These are phyloP conservation scores for Fusarium haematococcum DNA, from an alignment of 2,329 filamentous ascomycete species.

Conservation along the genomic window DNA sequence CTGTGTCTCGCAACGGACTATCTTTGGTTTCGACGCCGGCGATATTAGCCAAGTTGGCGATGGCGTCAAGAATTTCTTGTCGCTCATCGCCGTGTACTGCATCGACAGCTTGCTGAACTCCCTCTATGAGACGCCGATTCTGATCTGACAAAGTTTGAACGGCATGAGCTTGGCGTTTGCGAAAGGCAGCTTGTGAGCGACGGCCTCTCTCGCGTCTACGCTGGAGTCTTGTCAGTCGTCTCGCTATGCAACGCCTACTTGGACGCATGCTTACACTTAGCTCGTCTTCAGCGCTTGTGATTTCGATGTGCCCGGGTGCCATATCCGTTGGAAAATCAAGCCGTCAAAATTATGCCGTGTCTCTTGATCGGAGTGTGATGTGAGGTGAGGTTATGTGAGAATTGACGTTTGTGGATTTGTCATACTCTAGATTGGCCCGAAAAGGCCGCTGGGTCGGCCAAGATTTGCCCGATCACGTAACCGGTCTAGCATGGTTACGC, in stretches of 20 bases:
- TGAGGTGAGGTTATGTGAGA: not conserved
- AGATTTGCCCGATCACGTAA: constrained; percentile 26
- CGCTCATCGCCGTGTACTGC: constrained; percentile 11
- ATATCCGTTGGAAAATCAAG: not conserved
- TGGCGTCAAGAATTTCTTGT: constrained; percentile 8
- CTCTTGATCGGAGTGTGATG: not conserved
- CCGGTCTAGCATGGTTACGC: not conserved
- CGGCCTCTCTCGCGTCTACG: constrained; percentile 48
- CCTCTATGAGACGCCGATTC: constrained; percentile 20
- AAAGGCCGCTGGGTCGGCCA: not conserved
- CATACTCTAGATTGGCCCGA: not conserved
- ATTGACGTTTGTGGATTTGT: not conserved
- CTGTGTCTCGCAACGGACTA: too few relatives aligned
- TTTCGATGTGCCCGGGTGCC: not conserved
- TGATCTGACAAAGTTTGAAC: constrained; percentile 33
- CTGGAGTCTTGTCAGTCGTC: not conserved
- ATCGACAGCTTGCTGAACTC: constrained; percentile 2
- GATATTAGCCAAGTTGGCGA: constrained; percentile 6
- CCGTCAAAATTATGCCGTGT: too few relatives aligned
- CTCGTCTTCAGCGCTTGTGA: not conserved
- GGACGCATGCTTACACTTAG: not conserved
- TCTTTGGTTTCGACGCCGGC: constrained; percentile 10
- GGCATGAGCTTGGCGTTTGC: constrained; percentile 44
- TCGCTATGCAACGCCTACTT: not conserved
- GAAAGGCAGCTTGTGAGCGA: constrained; percentile 47